Percentiles rank a stretch among this genome's conserved stretches.
phyloP scores from a whole-genome alignment of 257 asterid species.

The Phtheirospermum japonicum region DNA sequence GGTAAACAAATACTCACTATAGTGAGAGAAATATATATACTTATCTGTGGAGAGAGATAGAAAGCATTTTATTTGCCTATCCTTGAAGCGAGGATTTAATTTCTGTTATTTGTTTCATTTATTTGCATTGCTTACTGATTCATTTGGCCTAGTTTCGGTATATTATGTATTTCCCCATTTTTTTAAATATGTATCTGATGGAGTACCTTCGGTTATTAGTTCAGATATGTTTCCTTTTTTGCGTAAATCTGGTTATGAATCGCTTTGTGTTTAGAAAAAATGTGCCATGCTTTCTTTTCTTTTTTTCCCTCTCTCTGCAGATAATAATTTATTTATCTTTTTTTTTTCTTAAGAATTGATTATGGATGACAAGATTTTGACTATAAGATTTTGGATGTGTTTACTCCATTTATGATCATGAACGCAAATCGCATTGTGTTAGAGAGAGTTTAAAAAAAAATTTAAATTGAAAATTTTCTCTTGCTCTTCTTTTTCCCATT shows the following conservation, averaged over 20 bases:
- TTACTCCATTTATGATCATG: constrained; percentile 1
- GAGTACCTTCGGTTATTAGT: not conserved
- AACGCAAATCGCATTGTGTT: not conserved
- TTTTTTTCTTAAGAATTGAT: not conserved
- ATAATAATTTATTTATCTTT: not conserved
- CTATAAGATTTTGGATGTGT: not conserved
- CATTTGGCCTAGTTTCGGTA: not conserved
- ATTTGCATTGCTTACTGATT: constrained; percentile 11
- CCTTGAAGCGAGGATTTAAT: constrained; percentile 16
- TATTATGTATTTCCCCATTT: not conserved
- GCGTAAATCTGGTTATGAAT: not conserved
- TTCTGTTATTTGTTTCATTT: constrained; percentile 6
- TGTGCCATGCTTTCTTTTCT: too few relatives aligned
- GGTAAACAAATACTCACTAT: not conserved
- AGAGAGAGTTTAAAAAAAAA: not conserved
- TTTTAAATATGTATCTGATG: too few relatives aligned
- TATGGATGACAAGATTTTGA: not conserved
- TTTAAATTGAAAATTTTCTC: not conserved
- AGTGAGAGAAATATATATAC: not conserved
- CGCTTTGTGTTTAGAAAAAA: too few relatives aligned
- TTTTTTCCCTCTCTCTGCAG: too few relatives aligned
- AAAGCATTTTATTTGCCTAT: constrained; percentile 5
- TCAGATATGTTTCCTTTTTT: not conserved
- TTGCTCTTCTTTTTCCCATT: not conserved
- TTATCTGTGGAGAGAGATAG: not conserved